Evolutionary conservation across 2,329 filamentous ascomycete species (phyloP), one percentile per base, ranked within the genome.

Genomic region (Lachnellula hyalina): DNA sequence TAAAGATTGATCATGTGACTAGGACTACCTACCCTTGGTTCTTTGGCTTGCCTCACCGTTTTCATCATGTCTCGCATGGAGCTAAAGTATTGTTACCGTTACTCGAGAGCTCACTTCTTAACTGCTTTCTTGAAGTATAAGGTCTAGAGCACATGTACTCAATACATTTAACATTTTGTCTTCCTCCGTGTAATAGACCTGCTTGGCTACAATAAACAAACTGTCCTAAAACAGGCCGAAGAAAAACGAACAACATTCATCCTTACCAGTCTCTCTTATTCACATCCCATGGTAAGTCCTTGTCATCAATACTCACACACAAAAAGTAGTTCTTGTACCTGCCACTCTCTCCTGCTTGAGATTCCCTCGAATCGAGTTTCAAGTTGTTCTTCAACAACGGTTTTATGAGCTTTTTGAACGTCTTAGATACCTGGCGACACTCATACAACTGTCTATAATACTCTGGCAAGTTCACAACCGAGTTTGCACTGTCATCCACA

Each of bases 261-360:
- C 11, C 12, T 50, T 50, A 58, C 51, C 50, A 55, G 9, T 57
- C 54, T 21, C 11, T 40, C 19, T 52, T 38, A 4, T 52, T 52
- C n/a, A 42, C 1, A 46, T 58, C 48, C 58, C 58, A 60, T 5
- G 58, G 58, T 1, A 60, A 25, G 17, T 57, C 55, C 12, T 52
- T 48, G 40, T 60, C 55, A 1, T 45, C 19, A 32, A 60, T 40
- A 23, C 36, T 4, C 2, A 32, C 32, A 40, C 54, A 61, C 4
- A 57, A 48, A 23, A 61, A 61, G 9, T 40, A 34, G n/a, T 40
- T 34, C 9, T 17, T 49, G 46, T 32, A 25, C 36, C 3, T n/a
- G 34, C 19, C 23, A 11, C 14, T 32, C 6, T n/a, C 36, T 25
- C 19, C 41, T 12, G 41, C 41, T 15, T 44, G 41, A 11, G 41